Evolutionary conservation across 2,329 filamentous ascomycete genomes (phyloP).

Genomic region (Calonectria ilicicola): DNA sequence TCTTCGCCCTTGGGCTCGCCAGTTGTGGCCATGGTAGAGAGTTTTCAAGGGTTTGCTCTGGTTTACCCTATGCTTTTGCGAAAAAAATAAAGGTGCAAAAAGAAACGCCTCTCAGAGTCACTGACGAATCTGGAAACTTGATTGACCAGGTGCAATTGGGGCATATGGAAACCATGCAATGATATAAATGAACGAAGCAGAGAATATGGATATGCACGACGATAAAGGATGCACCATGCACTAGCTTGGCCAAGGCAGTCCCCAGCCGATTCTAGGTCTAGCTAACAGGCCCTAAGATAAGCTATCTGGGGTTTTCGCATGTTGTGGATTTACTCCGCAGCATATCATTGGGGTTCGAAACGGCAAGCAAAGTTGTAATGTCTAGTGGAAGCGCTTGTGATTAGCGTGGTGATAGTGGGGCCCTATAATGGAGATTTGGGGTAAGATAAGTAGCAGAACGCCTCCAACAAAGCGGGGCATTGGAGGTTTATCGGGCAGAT

Average conservation of each 20-base stretch:
- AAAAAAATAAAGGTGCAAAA: too few species aligned
- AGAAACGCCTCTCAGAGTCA: not conserved
- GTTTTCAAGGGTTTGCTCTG: not conserved
- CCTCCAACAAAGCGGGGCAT: not conserved
- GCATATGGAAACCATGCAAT: not conserved
- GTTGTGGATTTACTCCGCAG: conserved; percentile 4
- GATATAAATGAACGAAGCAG: not conserved
- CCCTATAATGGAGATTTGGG: not conserved
- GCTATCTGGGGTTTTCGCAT: conserved; percentile 24
- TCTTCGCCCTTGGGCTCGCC: conserved; percentile 16
- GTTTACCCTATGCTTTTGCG: not conserved
- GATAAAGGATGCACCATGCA: not conserved
- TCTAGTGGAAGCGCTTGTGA: too few species aligned
- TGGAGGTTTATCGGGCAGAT: not conserved
- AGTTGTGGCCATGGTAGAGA: conserved; percentile 15
- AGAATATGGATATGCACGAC: not conserved
- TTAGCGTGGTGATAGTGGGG: not conserved
- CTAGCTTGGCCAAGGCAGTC: not conserved
- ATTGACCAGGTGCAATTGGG: not conserved
- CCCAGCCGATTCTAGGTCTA: not conserved
- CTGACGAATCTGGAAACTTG: too few species aligned
- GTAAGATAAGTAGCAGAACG: not conserved
- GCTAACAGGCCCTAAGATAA: conserved; percentile 20
- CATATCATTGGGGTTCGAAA: not conserved
- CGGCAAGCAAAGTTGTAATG: too few species aligned